phyloP scores from a whole-genome alignment of 2,329 filamentous ascomycete species.

The Colletotrichum trifolii region DNA sequence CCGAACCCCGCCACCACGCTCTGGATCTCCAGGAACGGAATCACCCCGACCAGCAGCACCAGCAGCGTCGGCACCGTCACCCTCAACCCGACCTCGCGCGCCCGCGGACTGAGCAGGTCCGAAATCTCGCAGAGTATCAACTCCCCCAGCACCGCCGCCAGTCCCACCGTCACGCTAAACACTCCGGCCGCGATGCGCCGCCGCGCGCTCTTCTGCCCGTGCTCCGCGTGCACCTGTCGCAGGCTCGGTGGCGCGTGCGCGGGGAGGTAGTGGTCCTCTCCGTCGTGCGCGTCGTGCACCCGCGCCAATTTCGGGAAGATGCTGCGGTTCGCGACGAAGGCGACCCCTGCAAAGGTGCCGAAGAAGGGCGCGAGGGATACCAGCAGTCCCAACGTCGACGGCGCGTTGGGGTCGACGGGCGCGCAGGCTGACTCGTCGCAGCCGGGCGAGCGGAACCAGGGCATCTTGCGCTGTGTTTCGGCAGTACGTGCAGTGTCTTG shows the following conservation, averaged over 20 bases:
- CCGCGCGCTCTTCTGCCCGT: conserved; percentile 63
- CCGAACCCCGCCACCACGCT: conserved; percentile 68
- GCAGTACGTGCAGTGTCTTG: background rate
- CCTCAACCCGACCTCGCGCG: conserved; percentile 74
- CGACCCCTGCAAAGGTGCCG: conserved; percentile 74
- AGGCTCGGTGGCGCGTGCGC: conserved; percentile 70
- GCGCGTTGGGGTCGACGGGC: conserved; percentile 52
- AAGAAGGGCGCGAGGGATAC: conserved; percentile 77
- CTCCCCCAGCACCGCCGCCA: conserved; percentile 82
- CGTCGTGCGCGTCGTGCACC: conserved; percentile 61
- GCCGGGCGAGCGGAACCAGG: conserved; percentile 48
- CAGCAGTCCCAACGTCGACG: conserved; percentile 56
- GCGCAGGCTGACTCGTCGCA: conserved; percentile 71
- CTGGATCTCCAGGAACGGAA: conserved; percentile 83
- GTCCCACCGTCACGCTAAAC: conserved; percentile 81
- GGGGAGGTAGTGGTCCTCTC: conserved; percentile 71
- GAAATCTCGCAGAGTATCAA: conserved; percentile 87
- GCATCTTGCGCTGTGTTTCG: conserved; percentile 32
- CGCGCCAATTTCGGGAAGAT: conserved; percentile 79
- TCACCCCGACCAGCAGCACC: conserved; percentile 77
- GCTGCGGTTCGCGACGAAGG: conserved; percentile 71
- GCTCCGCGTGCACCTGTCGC: conserved; percentile 68
- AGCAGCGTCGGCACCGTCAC: conserved; percentile 78
- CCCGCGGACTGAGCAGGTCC: conserved; percentile 75
- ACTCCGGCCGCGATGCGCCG: conserved; percentile 68